A percentile compares a stretch with the other conserved stretches of the same genome.
These are phyloP conservation scores for Mycena belliarum DNA, from an alignment of 768 basidiomycete species.

Conservation along the genomic window DNA sequence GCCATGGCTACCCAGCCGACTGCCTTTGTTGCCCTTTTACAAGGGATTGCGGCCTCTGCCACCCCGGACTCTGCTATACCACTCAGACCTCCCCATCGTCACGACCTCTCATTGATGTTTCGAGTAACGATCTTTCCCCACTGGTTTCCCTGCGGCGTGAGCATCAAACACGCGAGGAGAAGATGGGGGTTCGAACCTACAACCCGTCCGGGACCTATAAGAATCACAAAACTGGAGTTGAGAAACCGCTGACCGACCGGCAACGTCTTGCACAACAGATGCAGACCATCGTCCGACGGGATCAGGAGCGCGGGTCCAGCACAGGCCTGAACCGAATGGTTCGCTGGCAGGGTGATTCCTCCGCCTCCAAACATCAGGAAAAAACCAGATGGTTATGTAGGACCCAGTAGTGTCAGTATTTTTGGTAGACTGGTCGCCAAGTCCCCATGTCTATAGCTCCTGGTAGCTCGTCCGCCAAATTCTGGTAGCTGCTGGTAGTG, in stretches of 20 bases:
- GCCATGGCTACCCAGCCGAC: background rate
- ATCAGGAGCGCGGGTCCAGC: too few species aligned
- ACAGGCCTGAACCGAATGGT: too few species aligned
- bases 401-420: too few species aligned
- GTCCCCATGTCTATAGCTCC: too few species aligned
- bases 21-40: background rate
- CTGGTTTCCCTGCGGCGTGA: background rate
- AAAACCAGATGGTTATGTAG: too few species aligned
- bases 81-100: background rate
- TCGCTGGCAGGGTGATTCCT: too few species aligned
- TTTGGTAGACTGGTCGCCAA: too few species aligned
- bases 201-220: background rate
- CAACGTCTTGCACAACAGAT: background rate
- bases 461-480: too few species aligned
- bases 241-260: background rate
- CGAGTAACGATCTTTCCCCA: background rate
- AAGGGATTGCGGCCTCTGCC: background rate
- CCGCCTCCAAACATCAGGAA: too few species aligned
- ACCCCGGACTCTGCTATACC: background rate
- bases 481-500: too few species aligned
- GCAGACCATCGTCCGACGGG: background rate
- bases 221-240: background rate
- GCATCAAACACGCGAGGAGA: background rate
- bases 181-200: slow-evolving; percentile 3
- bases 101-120: background rate